phyloP scores from a whole-genome alignment of 192 early-diverging fungal genomes.

The Tieghemiomyces parasiticus region DNA sequence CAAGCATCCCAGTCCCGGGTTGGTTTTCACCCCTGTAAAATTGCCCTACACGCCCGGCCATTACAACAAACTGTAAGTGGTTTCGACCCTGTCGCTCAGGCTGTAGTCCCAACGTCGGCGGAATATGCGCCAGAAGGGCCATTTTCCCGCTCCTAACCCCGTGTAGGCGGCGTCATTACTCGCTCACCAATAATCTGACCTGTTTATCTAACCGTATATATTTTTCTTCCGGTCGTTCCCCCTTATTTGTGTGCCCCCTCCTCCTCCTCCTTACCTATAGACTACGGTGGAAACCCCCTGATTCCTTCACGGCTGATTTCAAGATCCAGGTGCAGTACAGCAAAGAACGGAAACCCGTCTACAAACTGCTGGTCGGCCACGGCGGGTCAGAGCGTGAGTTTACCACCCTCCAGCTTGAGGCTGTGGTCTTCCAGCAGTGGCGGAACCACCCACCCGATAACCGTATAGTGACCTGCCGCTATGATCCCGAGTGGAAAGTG shows the following conservation, averaged over 20 bases:
- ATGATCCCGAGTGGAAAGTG: slow-evolving; percentile 32
- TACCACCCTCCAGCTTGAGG: slow-evolving; percentile 21
- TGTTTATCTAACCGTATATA: no score
- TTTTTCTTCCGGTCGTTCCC: background rate
- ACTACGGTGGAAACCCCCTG: slow-evolving; percentile 46
- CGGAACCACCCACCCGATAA: slow-evolving; percentile 18
- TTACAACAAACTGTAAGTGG: slow-evolving; percentile 34
- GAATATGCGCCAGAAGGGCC: no score
- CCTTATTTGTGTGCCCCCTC: background rate
- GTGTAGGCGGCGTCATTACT: no score
- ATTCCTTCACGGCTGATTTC: slow-evolving; percentile 44
- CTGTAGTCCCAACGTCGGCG: no score
- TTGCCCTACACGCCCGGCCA: slow-evolving; percentile 27
- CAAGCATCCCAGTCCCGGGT: slow-evolving; percentile 11
- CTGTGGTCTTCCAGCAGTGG: slow-evolving; percentile 20
- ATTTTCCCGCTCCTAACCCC: no score
- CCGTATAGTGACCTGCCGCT: slow-evolving; percentile 35
- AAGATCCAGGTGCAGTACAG: slow-evolving; percentile 19
- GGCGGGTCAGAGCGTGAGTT: slow-evolving; percentile 19
- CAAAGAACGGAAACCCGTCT: slow-evolving; percentile 15
- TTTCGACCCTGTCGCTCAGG: no score
- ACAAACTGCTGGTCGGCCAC: slow-evolving; percentile 14
- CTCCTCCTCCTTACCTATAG: slow-evolving; percentile 11
- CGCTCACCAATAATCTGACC: no score
- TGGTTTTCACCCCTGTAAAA: slow-evolving; percentile 12